phyloP scores from a whole-genome alignment of 306 rosid genomes.

The Crataegus laevigata region DNA sequence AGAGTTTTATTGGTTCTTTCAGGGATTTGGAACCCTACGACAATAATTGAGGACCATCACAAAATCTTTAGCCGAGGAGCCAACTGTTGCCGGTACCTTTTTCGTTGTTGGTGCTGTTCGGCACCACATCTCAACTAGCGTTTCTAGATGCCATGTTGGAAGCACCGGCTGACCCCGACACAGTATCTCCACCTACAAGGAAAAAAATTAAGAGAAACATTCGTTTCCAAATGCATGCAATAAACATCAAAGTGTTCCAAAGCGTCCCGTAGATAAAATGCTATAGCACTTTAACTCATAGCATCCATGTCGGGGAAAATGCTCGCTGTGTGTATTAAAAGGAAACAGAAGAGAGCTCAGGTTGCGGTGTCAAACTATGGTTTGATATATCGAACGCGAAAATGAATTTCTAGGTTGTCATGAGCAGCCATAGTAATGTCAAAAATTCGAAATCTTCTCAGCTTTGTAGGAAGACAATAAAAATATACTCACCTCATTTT shows the following conservation, averaged over 20 bases:
- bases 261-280: neutral
- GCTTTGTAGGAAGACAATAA: conserved; percentile 11
- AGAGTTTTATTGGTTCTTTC: conserved; percentile 3
- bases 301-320: neutral
- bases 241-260: neutral
- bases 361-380: neutral
- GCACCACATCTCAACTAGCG: conserved; percentile 82
- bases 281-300: neutral
- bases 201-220: conserved; percentile 1
- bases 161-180: conserved; percentile 77
- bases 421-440: neutral
- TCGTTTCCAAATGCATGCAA: neutral
- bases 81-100: conserved; percentile 65
- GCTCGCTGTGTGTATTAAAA: neutral
- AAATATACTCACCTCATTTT: conserved; percentile 64
- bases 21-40: conserved; percentile 39
- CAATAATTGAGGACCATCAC: conserved; percentile 66
- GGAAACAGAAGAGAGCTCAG: neutral
- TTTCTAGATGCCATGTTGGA: conserved; percentile 60
- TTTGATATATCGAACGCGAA: neutral
- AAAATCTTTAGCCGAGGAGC: conserved; percentile 93
- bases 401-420: neutral
- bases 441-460: neutral
- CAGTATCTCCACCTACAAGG: conserved; percentile 68
- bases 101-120: conserved; percentile 62